phyloP scores from a whole-genome alignment of 306 rosid species.

The Malus sieversii region DNA sequence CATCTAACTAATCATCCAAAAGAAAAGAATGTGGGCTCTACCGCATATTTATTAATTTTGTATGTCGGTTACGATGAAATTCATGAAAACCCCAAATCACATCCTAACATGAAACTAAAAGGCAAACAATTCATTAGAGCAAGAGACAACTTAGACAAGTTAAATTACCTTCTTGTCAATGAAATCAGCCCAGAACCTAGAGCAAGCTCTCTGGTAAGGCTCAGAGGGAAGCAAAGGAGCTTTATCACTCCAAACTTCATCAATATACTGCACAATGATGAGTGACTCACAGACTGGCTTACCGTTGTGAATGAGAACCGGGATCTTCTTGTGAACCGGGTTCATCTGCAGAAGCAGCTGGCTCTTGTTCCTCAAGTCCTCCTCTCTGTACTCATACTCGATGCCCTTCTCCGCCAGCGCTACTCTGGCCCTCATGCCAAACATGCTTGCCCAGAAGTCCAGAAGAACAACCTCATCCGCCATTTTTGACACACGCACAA shows the following conservation, averaged over 20 bases:
- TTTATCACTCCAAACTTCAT: slow-evolving; percentile 27
- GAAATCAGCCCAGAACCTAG: slow-evolving; percentile 41
- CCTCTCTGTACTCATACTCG: slow-evolving; percentile 26
- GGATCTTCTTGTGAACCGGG: slow-evolving; percentile 45
- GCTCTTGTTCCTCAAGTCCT: slow-evolving; percentile 35
- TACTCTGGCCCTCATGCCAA: slow-evolving; percentile 22
- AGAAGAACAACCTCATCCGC: slow-evolving; percentile 26
- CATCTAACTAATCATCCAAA: no score
- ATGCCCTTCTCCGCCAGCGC: slow-evolving; percentile 36
- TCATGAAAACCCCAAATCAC: no score
- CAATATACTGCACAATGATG: slow-evolving; percentile 31
- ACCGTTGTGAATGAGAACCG: slow-evolving; percentile 56
- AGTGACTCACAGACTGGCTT: slow-evolving; percentile 43
- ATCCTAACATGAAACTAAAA: no score
- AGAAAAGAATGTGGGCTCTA: no score
- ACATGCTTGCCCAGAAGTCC: slow-evolving; percentile 33
- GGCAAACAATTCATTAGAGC: no score
- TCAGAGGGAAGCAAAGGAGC: slow-evolving; percentile 29
- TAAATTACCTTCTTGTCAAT: slow-evolving; percentile 28
- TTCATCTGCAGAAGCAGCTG: slow-evolving; percentile 42
- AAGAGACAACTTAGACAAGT: neutral
- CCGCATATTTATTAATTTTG: no score
- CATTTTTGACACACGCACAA: neutral
- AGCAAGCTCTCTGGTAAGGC: slow-evolving; percentile 33
- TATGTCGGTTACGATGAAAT: no score